These are phyloP conservation scores for Pythium insidiosum DNA, from an alignment of 352 stramenopile species.

Conservation along the genomic window DNA sequence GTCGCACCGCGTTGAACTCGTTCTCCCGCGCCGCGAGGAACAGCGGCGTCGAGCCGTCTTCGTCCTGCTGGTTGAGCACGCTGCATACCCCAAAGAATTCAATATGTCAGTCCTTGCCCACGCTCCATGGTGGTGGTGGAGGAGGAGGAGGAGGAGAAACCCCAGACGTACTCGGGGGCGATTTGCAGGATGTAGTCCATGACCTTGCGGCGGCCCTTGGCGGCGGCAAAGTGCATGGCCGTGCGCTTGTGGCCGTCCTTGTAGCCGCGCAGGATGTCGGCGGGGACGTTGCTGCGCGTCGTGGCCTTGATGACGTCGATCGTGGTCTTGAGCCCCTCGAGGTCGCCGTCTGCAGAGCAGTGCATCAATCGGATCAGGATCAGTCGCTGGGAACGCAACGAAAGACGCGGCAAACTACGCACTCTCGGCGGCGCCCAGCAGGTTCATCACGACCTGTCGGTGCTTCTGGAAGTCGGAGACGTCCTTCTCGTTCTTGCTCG, in stretches of 20 bases:
- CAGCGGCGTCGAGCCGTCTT: constrained; percentile 61
- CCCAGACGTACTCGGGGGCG: constrained; percentile 27
- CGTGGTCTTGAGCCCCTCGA: constrained; percentile 58
- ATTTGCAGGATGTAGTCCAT: constrained; percentile 62
- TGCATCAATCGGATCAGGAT: too few relatives aligned
- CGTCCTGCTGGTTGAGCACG: constrained; percentile 48
- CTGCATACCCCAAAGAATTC: constrained; percentile 1
- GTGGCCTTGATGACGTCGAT: constrained; percentile 51
- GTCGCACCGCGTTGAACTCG: constrained; percentile 57
- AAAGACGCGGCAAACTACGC: too few relatives aligned
- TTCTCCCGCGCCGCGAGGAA: constrained; percentile 72
- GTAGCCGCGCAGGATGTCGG: constrained; percentile 48
- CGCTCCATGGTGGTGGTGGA: not conserved
- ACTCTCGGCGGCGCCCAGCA: constrained; percentile 72
- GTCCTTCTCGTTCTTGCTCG: constrained; percentile 46
- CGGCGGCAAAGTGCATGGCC: constrained; percentile 71
- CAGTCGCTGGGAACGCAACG: too few relatives aligned
- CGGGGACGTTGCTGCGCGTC: constrained; percentile 34
- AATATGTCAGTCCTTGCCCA: not conserved
- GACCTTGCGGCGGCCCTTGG: constrained; percentile 71
- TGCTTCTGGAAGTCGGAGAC: constrained; percentile 69
- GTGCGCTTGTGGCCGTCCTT: constrained; percentile 79
- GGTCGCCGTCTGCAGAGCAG: constrained; percentile 47
- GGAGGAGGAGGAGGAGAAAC: not conserved
- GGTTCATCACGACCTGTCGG: constrained; percentile 65